Conservation (phyloP, 768 basidiomycete species). For the Naganishia vaughanmartiniae region DNA sequence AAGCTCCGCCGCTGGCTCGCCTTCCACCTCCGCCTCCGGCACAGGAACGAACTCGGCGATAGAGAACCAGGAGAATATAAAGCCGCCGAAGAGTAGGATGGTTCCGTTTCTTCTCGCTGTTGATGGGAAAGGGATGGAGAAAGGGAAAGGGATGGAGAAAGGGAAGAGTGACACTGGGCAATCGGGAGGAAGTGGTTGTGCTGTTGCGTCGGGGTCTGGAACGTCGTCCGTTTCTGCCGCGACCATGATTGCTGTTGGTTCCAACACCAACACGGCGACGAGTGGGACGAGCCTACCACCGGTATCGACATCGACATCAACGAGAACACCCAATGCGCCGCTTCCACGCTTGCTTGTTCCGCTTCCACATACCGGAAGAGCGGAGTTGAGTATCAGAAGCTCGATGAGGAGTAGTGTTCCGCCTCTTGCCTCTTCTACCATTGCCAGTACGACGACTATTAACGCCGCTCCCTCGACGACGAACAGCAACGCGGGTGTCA, state of each 20-base stretch:
- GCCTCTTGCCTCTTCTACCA: neutral
- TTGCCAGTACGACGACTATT: neutral
- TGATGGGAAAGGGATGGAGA: neutral
- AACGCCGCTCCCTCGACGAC: neutral
- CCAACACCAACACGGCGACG: too few relatives aligned
- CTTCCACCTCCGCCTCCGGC: neutral
- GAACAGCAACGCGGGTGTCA: neutral
- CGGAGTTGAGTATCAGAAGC: constrained; percentile 7
- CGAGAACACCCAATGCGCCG: neutral
- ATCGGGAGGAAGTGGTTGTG: neutral
- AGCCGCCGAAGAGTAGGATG: neutral
- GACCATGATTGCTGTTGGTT: neutral
- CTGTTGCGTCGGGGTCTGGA: neutral
- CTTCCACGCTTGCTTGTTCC: neutral
- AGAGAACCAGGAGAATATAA: constrained; percentile 21
- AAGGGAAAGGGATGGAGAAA: constrained; percentile 2
- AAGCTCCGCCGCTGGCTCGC: neutral
- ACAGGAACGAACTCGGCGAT: neutral
- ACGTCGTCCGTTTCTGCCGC: too few relatives aligned
- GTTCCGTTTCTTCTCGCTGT: constrained; percentile 10
- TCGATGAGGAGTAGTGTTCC: constrained; percentile 11
- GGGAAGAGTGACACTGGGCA: neutral
- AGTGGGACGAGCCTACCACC: neutral
- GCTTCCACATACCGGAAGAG: neutral
- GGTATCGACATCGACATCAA: neutral